phyloP scores from a whole-genome alignment of 768 basidiomycete genomes.

The Fomitopsis pulvina region DNA sequence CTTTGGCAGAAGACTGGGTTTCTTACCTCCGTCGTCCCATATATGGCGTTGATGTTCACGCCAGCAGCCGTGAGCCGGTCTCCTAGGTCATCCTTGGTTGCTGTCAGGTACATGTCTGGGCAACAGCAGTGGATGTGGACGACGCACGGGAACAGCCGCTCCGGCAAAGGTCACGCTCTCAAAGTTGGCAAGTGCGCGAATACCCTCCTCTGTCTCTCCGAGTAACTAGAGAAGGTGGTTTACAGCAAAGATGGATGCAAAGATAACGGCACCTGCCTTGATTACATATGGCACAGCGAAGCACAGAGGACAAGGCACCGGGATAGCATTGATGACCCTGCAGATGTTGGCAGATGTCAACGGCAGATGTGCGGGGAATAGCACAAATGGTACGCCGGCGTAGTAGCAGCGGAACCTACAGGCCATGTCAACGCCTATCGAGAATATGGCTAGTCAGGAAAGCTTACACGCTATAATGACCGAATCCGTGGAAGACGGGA shows the following conservation, averaged over 20 bases:
- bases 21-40: constrained; percentile 39
- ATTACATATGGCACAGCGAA: constrained; percentile 34
- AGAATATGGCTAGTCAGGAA: constrained; percentile 18
- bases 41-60: constrained; percentile 41
- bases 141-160: constrained; percentile 36
- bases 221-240: constrained; percentile 28
- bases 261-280: constrained; percentile 17
- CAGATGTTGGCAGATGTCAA: constrained; percentile 41
- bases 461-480: constrained; percentile 28
- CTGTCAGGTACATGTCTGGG: neutral
- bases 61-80: constrained; percentile 41
- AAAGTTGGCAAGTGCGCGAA: constrained; percentile 33
- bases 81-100: constrained; percentile 37
- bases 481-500: constrained; percentile 38
- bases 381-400: constrained; percentile 33
- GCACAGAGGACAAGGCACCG: constrained; percentile 23
- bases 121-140: neutral
- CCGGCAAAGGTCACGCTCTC: constrained; percentile 48
- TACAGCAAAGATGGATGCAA: neutral
- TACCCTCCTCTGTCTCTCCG: constrained; percentile 40
- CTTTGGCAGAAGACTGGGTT: neutral
- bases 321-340: constrained; percentile 28
- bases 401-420: constrained; percentile 38
- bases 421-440: too few species aligned
- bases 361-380: constrained; percentile 39